Conservation (phyloP, 306 rosid genomes). For the Begonia masoniana region DNA sequence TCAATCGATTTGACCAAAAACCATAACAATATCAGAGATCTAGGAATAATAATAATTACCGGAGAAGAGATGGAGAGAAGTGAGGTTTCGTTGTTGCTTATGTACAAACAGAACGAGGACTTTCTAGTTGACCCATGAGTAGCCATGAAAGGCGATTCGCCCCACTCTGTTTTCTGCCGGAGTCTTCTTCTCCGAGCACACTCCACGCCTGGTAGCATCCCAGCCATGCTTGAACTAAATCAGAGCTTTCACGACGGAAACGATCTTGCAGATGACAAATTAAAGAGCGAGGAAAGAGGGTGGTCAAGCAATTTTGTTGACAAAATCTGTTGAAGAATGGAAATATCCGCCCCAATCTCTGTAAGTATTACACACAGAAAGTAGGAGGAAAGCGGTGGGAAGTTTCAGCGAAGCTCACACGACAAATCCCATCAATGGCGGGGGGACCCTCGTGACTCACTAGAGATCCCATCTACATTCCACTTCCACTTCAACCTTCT, state of each 20-base stretch:
- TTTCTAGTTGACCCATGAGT: slow-evolving; percentile 26
- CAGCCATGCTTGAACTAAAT: slow-evolving; percentile 30
- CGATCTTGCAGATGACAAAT: background rate
- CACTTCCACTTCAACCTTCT: no score
- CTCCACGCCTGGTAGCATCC: slow-evolving; percentile 88
- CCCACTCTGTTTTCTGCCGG: slow-evolving; percentile 20
- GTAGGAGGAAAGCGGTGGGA: background rate
- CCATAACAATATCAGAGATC: background rate
- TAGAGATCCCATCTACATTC: no score
- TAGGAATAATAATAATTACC: slow-evolving; percentile 8
- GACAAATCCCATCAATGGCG: no score
- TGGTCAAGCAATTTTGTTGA: background rate
- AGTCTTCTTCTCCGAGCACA: slow-evolving; percentile 77
- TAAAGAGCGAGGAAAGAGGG: background rate
- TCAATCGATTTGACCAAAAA: background rate
- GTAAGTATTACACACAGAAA: background rate
- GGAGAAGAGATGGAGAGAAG: slow-evolving; percentile 19
- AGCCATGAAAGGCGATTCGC: slow-evolving; percentile 20
- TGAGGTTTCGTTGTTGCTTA: slow-evolving; percentile 33
- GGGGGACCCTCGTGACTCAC: no score
- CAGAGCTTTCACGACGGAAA: background rate
- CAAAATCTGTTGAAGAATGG: background rate
- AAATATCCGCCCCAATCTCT: no score
- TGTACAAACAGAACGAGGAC: slow-evolving; percentile 47
- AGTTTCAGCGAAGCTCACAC: slow-evolving; percentile 3